Evolutionary conservation across 352 stramenopile genomes (phyloP).

Genomic region (Phytophthora quininea): DNA sequence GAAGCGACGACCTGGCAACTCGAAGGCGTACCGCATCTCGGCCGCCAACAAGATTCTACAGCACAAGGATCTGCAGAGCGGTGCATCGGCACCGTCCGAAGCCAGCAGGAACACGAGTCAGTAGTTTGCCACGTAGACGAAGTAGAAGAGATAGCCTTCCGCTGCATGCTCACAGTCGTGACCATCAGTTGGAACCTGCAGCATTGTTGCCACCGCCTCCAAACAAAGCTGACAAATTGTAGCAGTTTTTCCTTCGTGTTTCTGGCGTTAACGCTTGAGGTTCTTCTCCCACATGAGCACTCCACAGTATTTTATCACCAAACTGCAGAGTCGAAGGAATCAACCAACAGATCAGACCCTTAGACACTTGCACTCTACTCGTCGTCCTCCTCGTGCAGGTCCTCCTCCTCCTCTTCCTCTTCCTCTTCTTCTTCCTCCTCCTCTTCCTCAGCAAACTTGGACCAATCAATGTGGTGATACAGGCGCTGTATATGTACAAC

Average conservation of each 20-base stretch:
- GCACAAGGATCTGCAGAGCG: slow-evolving; percentile 40
- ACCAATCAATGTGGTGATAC: slow-evolving; percentile 91
- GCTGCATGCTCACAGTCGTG: not conserved
- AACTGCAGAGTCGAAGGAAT: not conserved
- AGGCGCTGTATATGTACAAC: slow-evolving; percentile 85
- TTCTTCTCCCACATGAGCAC: not conserved
- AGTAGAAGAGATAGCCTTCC: not conserved
- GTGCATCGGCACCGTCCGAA: slow-evolving; percentile 10
- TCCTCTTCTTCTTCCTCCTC: slow-evolving; percentile 79
- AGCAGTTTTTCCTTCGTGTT: slow-evolving; percentile 33
- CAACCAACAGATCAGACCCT: not conserved
- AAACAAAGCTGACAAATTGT: too few relatives aligned
- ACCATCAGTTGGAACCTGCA: too few relatives aligned
- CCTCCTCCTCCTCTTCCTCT: slow-evolving; percentile 38
- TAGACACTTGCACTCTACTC: slow-evolving; percentile 18
- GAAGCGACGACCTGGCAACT: slow-evolving; percentile 86
- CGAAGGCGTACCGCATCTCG: slow-evolving; percentile 88
- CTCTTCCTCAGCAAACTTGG: slow-evolving; percentile 85
- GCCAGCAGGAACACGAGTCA: slow-evolving; percentile 24
- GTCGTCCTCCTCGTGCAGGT: slow-evolving; percentile 43
- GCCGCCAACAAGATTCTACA: slow-evolving; percentile 76
- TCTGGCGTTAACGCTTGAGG: slow-evolving; percentile 33
- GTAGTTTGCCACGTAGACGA: not conserved
- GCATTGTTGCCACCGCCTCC: too few relatives aligned
- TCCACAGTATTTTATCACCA: not conserved